Evolutionary conservation across 495 filamentous ascomycete genomes (phyloP), one percentile per base, ranked within the genome.

Genomic region (Patellaria atrata): DNA sequence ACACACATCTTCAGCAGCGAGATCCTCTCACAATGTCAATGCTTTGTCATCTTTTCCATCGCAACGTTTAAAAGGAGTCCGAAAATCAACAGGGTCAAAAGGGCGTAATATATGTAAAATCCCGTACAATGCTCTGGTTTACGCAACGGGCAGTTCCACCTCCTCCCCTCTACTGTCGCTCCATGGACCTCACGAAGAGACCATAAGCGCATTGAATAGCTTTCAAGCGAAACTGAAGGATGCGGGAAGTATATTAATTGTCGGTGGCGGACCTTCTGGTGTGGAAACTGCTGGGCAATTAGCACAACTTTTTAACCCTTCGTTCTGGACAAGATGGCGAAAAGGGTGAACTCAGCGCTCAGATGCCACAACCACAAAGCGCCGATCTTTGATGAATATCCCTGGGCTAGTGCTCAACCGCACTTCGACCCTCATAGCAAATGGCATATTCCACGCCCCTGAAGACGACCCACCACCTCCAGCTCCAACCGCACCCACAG

Each of bases 221-320:
- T 43, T 50, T 30, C 52, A 57, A 30, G 22, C 18, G 11, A 24
- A 30, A 18, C 31, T 53, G 11, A 26, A 35, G 3, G 29, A 14
- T 0, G 52, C 52, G 12, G 14, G 33, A 7, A 49, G 23, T 11
- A 40, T 55, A 28, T 19, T 51, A 10, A 38, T 55, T 14, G 33
- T 37, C n/a, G 50, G 48, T 15, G 45, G 42, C 14, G 48, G 53
- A 1, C 43, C 44, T 4, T 45, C 49, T 4, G 46, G 37, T 18
- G 32, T 48, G 3, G 52, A 55, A 34, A 46, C 39, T 7, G 52
- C 54, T 3, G 48, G 49, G 11, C 45, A 57, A 30, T 30, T 57
- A 3, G 46, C 43, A 8, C 35, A 19, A 2, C 40, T 35, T 31
- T 48, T 37, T 20, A 53, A 55, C 30, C 27, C n/a, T n/a, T n/a